Conservation (phyloP, 805 yeast genomes). For the Candida ovalis region DNA sequence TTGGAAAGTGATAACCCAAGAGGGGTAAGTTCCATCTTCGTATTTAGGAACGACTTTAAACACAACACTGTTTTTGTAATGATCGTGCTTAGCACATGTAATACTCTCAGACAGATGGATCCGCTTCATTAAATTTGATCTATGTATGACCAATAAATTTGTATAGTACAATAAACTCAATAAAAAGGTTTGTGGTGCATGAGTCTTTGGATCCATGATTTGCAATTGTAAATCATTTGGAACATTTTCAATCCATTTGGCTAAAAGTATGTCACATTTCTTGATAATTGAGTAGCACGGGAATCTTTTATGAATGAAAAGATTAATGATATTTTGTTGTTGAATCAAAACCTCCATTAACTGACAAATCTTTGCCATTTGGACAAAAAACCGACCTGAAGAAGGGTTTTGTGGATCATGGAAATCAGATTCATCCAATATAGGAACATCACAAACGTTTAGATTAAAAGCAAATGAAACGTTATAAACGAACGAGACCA, state of each 20-base stretch:
- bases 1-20: conserved; percentile 74
- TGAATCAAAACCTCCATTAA: not conserved
- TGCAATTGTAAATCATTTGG: conserved; percentile 58
- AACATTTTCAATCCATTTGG: conserved; percentile 63
- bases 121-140: conserved; percentile 40
- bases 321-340: conserved; percentile 1
- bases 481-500: conserved; percentile 52
- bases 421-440: conserved; percentile 61
- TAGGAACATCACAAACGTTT: conserved; percentile 73
- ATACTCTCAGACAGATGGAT: conserved; percentile 1
- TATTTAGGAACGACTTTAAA: not conserved
- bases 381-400: not conserved
- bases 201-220: conserved; percentile 34
- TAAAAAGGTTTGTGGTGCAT: conserved; percentile 47
- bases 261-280: conserved; percentile 69
- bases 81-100: not conserved
- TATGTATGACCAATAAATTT: conserved; percentile 58
- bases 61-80: not conserved
- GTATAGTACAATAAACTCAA: conserved; percentile 66
- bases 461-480: conserved; percentile 65
- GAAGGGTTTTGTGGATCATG: conserved; percentile 44
- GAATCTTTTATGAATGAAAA: not conserved
- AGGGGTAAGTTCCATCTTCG: conserved; percentile 37
- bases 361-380: conserved; percentile 1
- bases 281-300: conserved; percentile 22